Base-by-base conservation (phyloP, 2,329 filamentous ascomycete species). In the Fusarium gaditjirri region DNA sequence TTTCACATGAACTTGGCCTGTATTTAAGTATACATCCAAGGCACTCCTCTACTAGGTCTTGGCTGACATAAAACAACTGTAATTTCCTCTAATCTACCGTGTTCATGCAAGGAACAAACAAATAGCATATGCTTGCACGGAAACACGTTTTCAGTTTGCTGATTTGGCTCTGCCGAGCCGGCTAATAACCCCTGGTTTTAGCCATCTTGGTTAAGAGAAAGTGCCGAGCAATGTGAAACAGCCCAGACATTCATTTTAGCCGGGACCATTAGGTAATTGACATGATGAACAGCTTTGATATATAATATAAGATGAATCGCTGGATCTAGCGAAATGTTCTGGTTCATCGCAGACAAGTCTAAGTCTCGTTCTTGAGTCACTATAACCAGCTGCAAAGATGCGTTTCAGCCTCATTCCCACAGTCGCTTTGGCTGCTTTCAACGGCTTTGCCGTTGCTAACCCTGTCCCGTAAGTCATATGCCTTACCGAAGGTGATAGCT, bases 371-470 rank as follows among this genome's bases (percentile, higher is more conserved):
- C 35, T 46, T 33, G 2, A 41, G 3, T 19, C 9, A 35, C 14
- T 6, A 8, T 36, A 21, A 27, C 6, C 17, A 27, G 14, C 41
- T 65, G 25, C 50, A 44, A 58, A 59, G n/a, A 66, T 66, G 63
- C 63, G 63, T 36, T 65, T 66, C 31, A 65, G 63, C 43, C 17
- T 66, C 29, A 23, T 66, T 8, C 61, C 62, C 19, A 17, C 57
- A 9, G 35, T 65, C 1, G 63, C 63, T 8, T 47, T 66, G 50
- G 63, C 63, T 9, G 17, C 53, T 25, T 56, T 41, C 41, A 65
- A 64, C 4, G 50, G 61, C 10, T 39, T 66, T 3, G 61, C 44
- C 6, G 16, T 39, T 25, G 63, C 63, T 5, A 65, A 59, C 21
- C 63, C 63, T 5, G 61, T 66, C 14, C 61, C 63, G 63, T 66